Base-by-base conservation (phyloP, 208 protist genomes). In the Leishmania tarentolae region DNA sequence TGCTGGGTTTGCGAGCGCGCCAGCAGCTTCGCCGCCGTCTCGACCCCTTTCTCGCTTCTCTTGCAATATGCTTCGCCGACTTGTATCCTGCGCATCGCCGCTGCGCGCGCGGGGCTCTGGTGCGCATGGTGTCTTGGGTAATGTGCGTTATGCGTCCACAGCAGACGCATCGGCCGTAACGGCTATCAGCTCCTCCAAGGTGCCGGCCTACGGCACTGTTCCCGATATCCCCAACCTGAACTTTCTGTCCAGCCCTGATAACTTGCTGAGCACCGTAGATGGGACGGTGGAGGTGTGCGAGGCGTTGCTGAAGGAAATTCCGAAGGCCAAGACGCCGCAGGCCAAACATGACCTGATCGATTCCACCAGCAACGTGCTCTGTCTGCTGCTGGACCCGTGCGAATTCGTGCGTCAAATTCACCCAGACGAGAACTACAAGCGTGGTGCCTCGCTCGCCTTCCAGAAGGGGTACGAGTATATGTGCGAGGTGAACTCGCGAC, bases 381-480 rank as follows among this genome's bases (percentile, higher is more conserved):
- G 96, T 82, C 87, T 98, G 24, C 86, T 98, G 77, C 85, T 98
- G 7, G 96, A 98, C 85, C 94, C 95, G 11, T 95, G 92, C 86
- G 96, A 98, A 84, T 97, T 98, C 87, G 95, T 98, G 74, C 92
- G 96, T 24, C 92, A 97, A 79, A 93, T 98, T 35, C 94, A 98
- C 79, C 95, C 95, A 37, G 90, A 95, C 74, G 90, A 93, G 73
- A 84, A 90, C 50, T 98, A 97, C 87, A 94, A 96, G 76, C 86
- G 91, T 31, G 83, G 87, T 73, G 95, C 95, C 28, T 77, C 86
- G 6, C 78, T 93, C 52, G 96, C 95, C 59, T 97, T 98, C 78
- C 88, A 94, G 74, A 90, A 92, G 76, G 94, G 94, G 24, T 95
- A 95, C 87, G 90, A 94, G 81, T 98, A 95, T 85, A 97, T 98